These are phyloP conservation scores for Coleophoma crateriformis DNA, from an alignment of 2,329 filamentous ascomycete genomes.

Conservation along the genomic window DNA sequence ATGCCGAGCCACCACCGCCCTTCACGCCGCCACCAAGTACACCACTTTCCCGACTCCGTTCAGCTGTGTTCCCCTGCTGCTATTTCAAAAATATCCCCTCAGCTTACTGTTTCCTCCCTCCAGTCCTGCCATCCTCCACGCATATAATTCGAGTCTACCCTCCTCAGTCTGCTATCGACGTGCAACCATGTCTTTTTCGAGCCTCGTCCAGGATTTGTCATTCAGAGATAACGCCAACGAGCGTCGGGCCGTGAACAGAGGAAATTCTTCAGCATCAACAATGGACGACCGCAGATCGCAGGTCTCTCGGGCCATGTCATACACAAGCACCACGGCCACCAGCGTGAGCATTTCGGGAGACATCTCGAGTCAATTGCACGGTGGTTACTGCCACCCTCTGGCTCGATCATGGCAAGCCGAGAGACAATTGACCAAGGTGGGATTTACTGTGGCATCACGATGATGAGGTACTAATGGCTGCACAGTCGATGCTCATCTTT, in stretches of 20 bases:
- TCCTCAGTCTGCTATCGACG: not conserved
- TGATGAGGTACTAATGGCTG: slow-evolving; percentile 7
- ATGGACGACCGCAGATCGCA: slow-evolving; percentile 55
- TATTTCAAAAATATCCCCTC: no score
- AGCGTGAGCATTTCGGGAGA: slow-evolving; percentile 68
- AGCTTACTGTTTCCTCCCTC: no score
- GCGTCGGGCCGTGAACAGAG: slow-evolving; percentile 36
- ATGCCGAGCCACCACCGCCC: no score
- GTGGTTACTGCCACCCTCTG: slow-evolving; percentile 76
- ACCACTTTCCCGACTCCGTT: no score
- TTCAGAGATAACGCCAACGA: slow-evolving; percentile 45
- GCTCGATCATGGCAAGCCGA: slow-evolving; percentile 79
- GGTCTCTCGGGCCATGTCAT: slow-evolving; percentile 59
- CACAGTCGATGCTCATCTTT: slow-evolving; percentile 95
- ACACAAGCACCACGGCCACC: slow-evolving; percentile 60
- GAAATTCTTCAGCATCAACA: slow-evolving; percentile 38
- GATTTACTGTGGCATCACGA: slow-evolving; percentile 13
- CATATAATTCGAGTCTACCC: not conserved
- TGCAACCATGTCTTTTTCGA: slow-evolving; percentile 58
- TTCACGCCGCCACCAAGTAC: no score
- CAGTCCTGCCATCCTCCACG: no score
- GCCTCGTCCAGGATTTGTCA: slow-evolving; percentile 59
- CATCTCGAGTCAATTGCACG: slow-evolving; percentile 78
- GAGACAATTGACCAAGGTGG: slow-evolving; percentile 77
- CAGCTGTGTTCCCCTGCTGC: no score